phyloP scores from a whole-genome alignment of 129 eudicot genomes.

The Helianthus annuus region HanXRQr2.0-SUNRISE NC_035435.2:168633488-168633987 shows the following conservation, averaged over 20 bases:
- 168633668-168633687: too few relatives aligned
- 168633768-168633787: conserved; percentile 38
- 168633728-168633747: neutral
- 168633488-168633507: too few relatives aligned
- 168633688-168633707: too few relatives aligned
- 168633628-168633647: too few relatives aligned
- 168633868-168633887: conserved; percentile 36
- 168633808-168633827: conserved; percentile 28
- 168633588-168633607: too few relatives aligned
- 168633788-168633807: conserved; percentile 24
- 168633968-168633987: neutral
- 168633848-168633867: conserved; percentile 26
- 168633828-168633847: conserved; percentile 28
- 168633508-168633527: too few relatives aligned
- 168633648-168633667: too few relatives aligned
- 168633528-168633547: too few relatives aligned
- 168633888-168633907: neutral
- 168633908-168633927: neutral
- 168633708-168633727: neutral
- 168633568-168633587: too few relatives aligned
- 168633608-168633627: too few relatives aligned
- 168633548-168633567: too few relatives aligned
- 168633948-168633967: neutral
- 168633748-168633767: conserved; percentile 32
- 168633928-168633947: conserved; percentile 20